Evolutionary conservation across 768 basidiomycete genomes (phyloP).

Genomic region (Pisolithus tinctorius): DNA sequence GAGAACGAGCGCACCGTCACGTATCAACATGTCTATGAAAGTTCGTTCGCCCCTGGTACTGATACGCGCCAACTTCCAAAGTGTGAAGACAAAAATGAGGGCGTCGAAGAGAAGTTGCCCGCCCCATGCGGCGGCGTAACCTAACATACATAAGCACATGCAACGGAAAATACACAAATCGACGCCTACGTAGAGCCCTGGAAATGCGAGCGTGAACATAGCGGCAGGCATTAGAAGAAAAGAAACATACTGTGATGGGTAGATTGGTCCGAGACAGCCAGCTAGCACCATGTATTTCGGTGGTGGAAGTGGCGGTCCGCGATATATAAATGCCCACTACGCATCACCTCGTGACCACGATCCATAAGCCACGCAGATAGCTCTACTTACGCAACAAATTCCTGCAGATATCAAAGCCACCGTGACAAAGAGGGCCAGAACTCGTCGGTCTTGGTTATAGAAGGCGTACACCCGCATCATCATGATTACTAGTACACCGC

Average conservation of each 20-base stretch:
- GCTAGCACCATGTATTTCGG: neutral
- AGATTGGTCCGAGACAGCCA: neutral
- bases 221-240: neutral
- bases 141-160: neutral
- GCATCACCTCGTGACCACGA: too few species aligned
- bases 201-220: neutral
- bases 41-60: neutral
- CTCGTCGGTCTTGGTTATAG: neutral
- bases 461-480: slow-evolving; percentile 4
- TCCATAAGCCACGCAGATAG: too few species aligned
- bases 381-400: neutral
- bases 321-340: neutral
- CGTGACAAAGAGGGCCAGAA: neutral
- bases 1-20: neutral
- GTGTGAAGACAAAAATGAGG: slow-evolving; percentile 11
- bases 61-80: neutral
- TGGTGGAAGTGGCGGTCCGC: neutral
- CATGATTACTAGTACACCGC: neutral
- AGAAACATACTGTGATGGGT: neutral
- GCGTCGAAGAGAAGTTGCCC: slow-evolving; percentile 13
- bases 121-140: neutral
- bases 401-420: neutral
- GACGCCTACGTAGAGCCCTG: neutral
- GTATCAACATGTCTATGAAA: neutral
- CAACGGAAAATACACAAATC: neutral